These are phyloP conservation scores for Elaeagnus macrophylla DNA, from an alignment of 306 rosid species.

Conservation along the genomic window DNA sequence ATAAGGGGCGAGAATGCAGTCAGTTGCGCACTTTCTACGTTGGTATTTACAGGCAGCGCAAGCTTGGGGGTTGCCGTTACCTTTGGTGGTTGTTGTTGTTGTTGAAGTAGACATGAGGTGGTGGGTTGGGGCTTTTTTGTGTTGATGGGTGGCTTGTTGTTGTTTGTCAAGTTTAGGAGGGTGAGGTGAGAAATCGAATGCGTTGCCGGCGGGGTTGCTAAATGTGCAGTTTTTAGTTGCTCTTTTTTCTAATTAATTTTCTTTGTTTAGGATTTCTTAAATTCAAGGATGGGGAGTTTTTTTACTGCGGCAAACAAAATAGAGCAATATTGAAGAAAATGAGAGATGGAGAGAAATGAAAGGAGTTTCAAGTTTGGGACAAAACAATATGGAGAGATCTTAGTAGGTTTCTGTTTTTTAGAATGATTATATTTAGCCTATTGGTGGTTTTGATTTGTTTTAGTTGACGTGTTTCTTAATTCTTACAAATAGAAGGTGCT, in stretches of 20 bases:
- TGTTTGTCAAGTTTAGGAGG: background rate
- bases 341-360: constrained; percentile 38
- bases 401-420: constrained; percentile 20
- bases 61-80: constrained; percentile 51
- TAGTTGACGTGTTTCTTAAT: too few species aligned
- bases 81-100: constrained; percentile 13
- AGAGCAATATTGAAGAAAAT: background rate
- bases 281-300: constrained; percentile 5
- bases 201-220: constrained; percentile 73
- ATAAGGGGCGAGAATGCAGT: constrained; percentile 72
- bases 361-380: constrained; percentile 26
- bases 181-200: constrained; percentile 37
- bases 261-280: constrained; percentile 25
- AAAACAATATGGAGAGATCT: constrained; percentile 7
- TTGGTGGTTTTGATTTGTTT: too few species aligned
- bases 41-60: constrained; percentile 85
- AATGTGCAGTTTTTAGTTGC: constrained; percentile 5
- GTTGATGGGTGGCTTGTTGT: constrained; percentile 8
- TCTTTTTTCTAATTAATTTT: constrained; percentile 12
- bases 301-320: background rate
- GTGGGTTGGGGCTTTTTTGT: constrained; percentile 4
- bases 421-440: too few species aligned
- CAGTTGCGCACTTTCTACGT: constrained; percentile 62
- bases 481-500: too few species aligned
- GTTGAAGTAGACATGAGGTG: background rate